phyloP scores from a whole-genome alignment of 1,139 yeast species.

The Candida tunisiensis region DNA sequence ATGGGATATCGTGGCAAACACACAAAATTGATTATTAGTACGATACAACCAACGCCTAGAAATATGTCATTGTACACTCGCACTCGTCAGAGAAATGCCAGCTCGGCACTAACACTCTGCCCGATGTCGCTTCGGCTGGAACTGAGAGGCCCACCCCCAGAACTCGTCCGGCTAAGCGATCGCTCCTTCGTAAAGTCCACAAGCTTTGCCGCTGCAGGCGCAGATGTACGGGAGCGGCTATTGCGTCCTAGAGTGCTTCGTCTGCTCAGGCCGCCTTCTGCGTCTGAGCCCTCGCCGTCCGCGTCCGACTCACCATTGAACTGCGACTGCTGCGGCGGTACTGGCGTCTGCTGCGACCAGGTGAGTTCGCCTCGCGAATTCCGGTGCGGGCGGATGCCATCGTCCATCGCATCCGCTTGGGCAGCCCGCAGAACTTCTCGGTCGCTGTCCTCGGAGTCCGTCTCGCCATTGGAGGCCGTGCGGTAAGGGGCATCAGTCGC shows the following conservation, averaged over 20 bases:
- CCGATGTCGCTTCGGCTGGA: background rate
- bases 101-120: conserved; percentile 6
- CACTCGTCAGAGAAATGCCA: conserved; percentile 6
- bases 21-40: too few relatives aligned
- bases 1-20: too few relatives aligned
- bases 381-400: conserved; percentile 15
- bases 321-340: too few relatives aligned
- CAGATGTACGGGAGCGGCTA: background rate
- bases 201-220: conserved; percentile 34
- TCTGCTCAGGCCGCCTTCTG: conserved; percentile 1
- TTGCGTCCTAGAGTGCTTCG: conserved; percentile 7
- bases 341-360: conserved; percentile 8
- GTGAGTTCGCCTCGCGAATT: conserved; percentile 18
- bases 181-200: conserved; percentile 34
- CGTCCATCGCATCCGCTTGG: conserved; percentile 5
- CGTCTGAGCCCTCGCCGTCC: background rate
- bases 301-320: background rate
- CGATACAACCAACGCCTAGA: too few relatives aligned
- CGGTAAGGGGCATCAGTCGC: conserved; percentile 4
- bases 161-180: too few relatives aligned
- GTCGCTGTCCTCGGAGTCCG: conserved; percentile 4
- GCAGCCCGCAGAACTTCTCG: too few relatives aligned
- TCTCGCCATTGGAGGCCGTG: conserved; percentile 11
- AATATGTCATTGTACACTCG: background rate
- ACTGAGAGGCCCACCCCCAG: conserved; percentile 1